Evolutionary conservation across 2,329 filamentous ascomycete genomes (phyloP), one percentile per base, ranked within the genome.

Genomic region (Colletotrichum sansevieriae): DNA sequence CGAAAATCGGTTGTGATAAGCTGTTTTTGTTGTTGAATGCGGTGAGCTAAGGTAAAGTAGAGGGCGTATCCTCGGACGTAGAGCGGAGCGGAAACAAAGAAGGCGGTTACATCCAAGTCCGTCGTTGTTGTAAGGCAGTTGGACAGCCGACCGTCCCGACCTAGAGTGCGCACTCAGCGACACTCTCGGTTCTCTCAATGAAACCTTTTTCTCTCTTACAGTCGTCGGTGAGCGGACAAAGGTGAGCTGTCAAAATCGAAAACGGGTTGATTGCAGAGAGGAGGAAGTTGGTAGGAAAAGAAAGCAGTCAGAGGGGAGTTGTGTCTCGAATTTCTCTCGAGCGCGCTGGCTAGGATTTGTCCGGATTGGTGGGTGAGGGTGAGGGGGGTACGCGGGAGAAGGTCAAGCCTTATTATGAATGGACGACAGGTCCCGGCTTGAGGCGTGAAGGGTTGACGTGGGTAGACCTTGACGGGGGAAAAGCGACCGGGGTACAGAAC

Each of bases 331-430:
- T 68, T 68, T 70, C 65, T 68, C 54, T 57, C 44, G 66, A 69
- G 57, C 52, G 64, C 62, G 56, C 63, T 58, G 63, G 51, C 52
- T 54, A 43, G 56, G 35, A 63, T 58, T 39, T 62, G 51, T 67
- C 63, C 63, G 67, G 67, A 70, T 68, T 70, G 67, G 67, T 70
- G 63, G 63, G 57, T 51, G 63, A 66, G 13, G 67, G 51, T 65
- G 57, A 62, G 67, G 63, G 63, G 64, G 67, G 63, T 70, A 63
- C 39, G 67, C 64, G 67, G 67, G 67, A 68, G 67, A 68, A 68
- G 63, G 67, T 70, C 63, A 68, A 70, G 67, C 67, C 67, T 70
- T 70, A 70, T 68, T 70, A 70, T 68, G 67, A 70, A 70, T 68
- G 63, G 63, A 68, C 64, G 67, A 70, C 63, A 68, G 67, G 67